Base-by-base conservation (phyloP, 2,329 filamentous ascomycete species). In the Emergomyces africanus region DNA sequence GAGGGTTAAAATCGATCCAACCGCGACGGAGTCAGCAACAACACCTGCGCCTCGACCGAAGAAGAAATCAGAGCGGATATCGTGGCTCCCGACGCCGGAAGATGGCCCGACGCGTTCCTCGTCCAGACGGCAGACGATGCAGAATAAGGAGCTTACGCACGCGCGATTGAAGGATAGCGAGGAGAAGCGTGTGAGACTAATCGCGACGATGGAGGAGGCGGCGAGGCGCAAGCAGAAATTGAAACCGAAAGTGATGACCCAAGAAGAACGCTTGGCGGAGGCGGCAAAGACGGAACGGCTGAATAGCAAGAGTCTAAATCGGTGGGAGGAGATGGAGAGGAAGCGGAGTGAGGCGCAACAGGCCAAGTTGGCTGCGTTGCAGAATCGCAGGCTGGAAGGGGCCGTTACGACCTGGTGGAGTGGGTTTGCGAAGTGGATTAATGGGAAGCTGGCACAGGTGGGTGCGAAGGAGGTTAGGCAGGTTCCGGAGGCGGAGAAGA, bases 341-440 rank as follows among this genome's bases (percentile, higher is more conserved):
- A 85, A 87, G 70, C 84, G 92, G 60, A 88, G 91, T 64, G 89
- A 92, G 66, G 88, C 95, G 68, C 82, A 92, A 62, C 82, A 84
- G 63, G 87, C 85, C 46, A 92, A 88, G 74, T 78, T 97, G 54
- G 90, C 92, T 44, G 94, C 92, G 15, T 78, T 97, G 65, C 88
- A 95, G 67, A 89, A 90, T 70, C 84, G 91, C 54, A 89, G 88
- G 56, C 80, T 97, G 9, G 86, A 92, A 58, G 94, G 94, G 0
- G 90, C 94, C 0, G 89, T 96, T 12, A 85, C 96, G 48, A 89
- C 89, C 1, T 92, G 88, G 72, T 96, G 91, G 87, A 97, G 91
- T 71, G 94, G 92, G n/a, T 82, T 89, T 63, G 88, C 88, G 39
- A 83, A 89, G 66, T 92, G 89, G 81, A 80, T 86, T 59, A 86